These are phyloP conservation scores for Tricharina praecox DNA, from an alignment of 495 filamentous ascomycete genomes.

Conservation along the genomic window DNA sequence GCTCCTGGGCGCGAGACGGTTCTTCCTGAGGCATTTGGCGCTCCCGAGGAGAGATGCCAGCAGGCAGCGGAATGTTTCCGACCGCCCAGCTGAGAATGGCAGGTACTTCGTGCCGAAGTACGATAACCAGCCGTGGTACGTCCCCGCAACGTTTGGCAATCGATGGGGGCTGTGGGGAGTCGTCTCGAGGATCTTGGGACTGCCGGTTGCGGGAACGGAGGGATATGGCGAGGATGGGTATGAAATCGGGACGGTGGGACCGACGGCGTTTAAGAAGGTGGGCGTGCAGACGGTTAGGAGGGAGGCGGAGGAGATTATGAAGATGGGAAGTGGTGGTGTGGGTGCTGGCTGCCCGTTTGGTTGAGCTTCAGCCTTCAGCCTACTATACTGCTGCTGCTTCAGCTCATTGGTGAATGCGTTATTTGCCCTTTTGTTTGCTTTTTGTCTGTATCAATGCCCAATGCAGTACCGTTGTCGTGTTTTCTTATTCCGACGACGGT, in stretches of 20 bases:
- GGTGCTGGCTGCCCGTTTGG: slow-evolving; percentile 41
- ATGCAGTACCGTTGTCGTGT: too few relatives aligned
- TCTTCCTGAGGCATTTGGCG: slow-evolving; percentile 37
- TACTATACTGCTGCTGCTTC: too few relatives aligned
- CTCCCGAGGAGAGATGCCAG: slow-evolving; percentile 33
- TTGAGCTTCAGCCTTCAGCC: too few relatives aligned
- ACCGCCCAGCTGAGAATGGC: slow-evolving; percentile 29
- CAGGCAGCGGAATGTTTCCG: slow-evolving; percentile 30
- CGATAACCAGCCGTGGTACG: slow-evolving; percentile 42
- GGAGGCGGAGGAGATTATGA: slow-evolving; percentile 28
- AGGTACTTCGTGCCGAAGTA: slow-evolving; percentile 31
- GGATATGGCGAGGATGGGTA: slow-evolving; percentile 41
- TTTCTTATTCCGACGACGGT: too few relatives aligned
- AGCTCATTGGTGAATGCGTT: too few relatives aligned
- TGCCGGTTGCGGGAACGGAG: slow-evolving; percentile 37
- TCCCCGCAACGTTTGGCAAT: slow-evolving; percentile 40
- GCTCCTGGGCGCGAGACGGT: slow-evolving; percentile 33
- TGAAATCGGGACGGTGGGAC: slow-evolving; percentile 38
- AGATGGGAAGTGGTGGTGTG: slow-evolving; percentile 31
- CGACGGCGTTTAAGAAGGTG: slow-evolving; percentile 37
- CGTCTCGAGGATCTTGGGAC: slow-evolving; percentile 35
- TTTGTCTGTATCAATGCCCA: too few relatives aligned
- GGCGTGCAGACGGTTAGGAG: slow-evolving; percentile 34
- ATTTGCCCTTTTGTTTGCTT: too few relatives aligned
- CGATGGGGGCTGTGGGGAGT: slow-evolving; percentile 35